Evolutionary conservation across 169 alveolate genomes (phyloP), one percentile per base, ranked within the genome.

Genomic region (Eimeria necatrix): DNA sequence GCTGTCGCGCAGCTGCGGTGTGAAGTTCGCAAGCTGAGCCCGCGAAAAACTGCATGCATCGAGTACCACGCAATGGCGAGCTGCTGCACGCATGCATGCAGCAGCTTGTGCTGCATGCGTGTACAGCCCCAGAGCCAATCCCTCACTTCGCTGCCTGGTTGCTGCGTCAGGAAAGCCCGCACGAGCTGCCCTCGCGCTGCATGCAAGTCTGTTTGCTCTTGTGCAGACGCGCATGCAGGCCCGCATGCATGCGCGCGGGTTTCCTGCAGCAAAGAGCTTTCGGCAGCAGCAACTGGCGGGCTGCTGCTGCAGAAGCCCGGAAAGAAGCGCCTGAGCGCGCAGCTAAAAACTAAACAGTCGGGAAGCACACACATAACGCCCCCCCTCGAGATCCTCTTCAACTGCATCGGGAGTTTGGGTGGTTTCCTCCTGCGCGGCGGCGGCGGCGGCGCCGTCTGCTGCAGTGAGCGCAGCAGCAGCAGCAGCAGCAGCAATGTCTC

Each of bases 401-500:
- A 49, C 64, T 24, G 89, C 71, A 10, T 52, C 20, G 26, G 48
- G 59, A 4, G 24, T 14, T n/a, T 8, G 3, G 16, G 7, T 0
- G 24, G 70, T 59, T 59, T n/a, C n/a, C 6, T 16, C 70, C 70
- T 32, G 41, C 41, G 41, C 41, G 3, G 41, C 41, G 0, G 41
- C 41, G 0, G 41, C 41, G 3, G 41, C 41, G 41, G 41, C 0
- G 41, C 41, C 41, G 41, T 32, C 18, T 59, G 70, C 16, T 59
- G 70, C 24, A n/a, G 70, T n/a, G 16, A n/a, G 5, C 5, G 48
- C 80, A 20, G 80, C 10, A 20, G 80, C 80, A 68, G 80, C 80
- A 18, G 46, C 49, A 2, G 80, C 80, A 68, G 80, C 80, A 20
- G 80, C 80, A 68, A 68, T 16, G 12, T 68, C 80, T 14, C 80